A percentile compares a stretch with the other conserved stretches of the same genome.
Conservation (phyloP, 495 filamentous ascomycete genomes). For the Pyrenopolyporus hunteri region DNA sequence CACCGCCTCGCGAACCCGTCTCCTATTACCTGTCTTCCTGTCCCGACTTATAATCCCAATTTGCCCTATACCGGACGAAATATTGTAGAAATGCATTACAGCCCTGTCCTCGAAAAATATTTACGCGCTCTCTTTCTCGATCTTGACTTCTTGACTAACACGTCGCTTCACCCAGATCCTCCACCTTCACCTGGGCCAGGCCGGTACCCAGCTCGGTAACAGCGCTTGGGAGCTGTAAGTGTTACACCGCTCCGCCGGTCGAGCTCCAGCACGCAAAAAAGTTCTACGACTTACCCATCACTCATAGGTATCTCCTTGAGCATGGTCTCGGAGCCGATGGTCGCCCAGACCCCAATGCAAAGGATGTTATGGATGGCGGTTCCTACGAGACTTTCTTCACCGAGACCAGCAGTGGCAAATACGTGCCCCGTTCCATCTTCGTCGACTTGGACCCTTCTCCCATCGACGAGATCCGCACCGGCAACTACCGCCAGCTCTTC, state of each 20-base stretch:
- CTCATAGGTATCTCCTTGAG: constrained; percentile 82
- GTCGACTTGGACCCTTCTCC: constrained; percentile 89
- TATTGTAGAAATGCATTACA: constrained; percentile 5
- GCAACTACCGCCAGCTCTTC: constrained; percentile 82
- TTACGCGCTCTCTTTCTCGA: constrained; percentile 4
- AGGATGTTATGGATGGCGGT: constrained; percentile 67
- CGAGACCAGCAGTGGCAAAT: constrained; percentile 84
- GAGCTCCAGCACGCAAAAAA: not conserved
- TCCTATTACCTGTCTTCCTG: constrained; percentile 10
- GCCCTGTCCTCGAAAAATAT: too few relatives aligned
- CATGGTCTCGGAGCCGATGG: constrained; percentile 85
- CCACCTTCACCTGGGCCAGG: constrained; percentile 92
- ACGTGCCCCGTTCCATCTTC: constrained; percentile 88
- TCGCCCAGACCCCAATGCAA: constrained; percentile 65
- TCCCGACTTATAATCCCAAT: constrained; percentile 3
- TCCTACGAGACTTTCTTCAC: constrained; percentile 93
- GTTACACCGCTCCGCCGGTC: constrained; percentile 47
- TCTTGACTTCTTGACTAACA: constrained; percentile 11
- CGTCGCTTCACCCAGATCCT: constrained; percentile 63
- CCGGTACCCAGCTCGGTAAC: constrained; percentile 91
- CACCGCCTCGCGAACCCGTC: not conserved
- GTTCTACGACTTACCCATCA: constrained; percentile 19
- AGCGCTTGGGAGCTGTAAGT: constrained; percentile 94
- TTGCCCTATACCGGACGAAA: not conserved
- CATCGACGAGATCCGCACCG: constrained; percentile 90